A percentile compares a stretch with the other conserved stretches of the same genome.
phyloP scores from a whole-genome alignment of 768 basidiomycete genomes.

The Boletus rex-veris region DNA sequence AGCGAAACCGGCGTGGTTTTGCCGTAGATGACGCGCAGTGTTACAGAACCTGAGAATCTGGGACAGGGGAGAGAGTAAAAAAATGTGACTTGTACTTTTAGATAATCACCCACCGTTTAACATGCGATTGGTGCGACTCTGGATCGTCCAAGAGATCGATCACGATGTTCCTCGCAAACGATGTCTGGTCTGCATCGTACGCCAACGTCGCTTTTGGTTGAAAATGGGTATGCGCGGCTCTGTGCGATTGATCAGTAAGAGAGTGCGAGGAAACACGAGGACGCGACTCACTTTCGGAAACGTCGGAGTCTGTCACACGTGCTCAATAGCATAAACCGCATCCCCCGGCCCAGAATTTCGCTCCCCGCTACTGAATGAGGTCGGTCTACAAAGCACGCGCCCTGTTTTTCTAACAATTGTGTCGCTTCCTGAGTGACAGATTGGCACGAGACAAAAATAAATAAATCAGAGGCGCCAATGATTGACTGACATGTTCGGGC shows the following conservation, averaged over 20 bases:
- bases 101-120: constrained; percentile 35
- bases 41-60: constrained; percentile 28
- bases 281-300: constrained; percentile 43
- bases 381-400: constrained; percentile 47
- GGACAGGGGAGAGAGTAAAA: too few relatives aligned
- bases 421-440: constrained; percentile 34
- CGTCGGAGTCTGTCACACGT: constrained; percentile 56
- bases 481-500: neutral
- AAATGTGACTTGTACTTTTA: too few relatives aligned
- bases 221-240: constrained; percentile 52
- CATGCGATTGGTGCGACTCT: constrained; percentile 21
- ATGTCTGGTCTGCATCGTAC: constrained; percentile 46
- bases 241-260: constrained; percentile 10
- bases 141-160: constrained; percentile 24
- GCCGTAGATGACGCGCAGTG: constrained; percentile 28
- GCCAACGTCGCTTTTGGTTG: constrained; percentile 45
- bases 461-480: too few relatives aligned
- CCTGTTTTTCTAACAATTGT: constrained; percentile 61
- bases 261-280: neutral
- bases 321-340: constrained; percentile 51
- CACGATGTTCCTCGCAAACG: constrained; percentile 27
- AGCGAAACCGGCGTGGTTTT: constrained; percentile 20
- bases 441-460: too few relatives aligned
- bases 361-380: constrained; percentile 52
- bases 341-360: constrained; percentile 55